A percentile compares a stretch with the other conserved stretches of the same genome.
Conservation (phyloP, 257 asterid genomes). For the Asclepias syriaca region DNA sequence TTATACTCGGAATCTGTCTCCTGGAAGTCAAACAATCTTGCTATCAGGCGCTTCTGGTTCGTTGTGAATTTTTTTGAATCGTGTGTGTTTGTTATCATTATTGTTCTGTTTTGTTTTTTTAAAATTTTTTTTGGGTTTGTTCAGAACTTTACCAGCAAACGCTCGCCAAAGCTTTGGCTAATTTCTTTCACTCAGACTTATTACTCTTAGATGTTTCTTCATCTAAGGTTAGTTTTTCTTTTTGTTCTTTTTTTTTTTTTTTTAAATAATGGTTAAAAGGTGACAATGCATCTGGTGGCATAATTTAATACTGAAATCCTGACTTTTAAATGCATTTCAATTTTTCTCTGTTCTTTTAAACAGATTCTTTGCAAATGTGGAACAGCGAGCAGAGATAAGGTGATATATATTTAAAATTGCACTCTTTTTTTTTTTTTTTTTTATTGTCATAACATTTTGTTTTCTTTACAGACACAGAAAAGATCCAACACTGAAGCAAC, state of each 20-base stretch:
- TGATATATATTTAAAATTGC: conserved; percentile 28
- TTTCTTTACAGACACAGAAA: conserved; percentile 44
- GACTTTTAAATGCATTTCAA: conserved; percentile 14
- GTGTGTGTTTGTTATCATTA: neutral
- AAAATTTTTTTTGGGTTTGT: conserved; percentile 16
- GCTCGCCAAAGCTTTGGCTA: conserved; percentile 82
- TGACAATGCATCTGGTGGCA: too few species aligned
- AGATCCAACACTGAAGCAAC: conserved; percentile 79
- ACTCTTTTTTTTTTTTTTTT: neutral
- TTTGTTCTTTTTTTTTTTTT: too few species aligned
- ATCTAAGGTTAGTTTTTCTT: conserved; percentile 43
- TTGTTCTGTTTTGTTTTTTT: neutral
- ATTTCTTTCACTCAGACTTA: conserved; percentile 63
- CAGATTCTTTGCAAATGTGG: conserved; percentile 88
- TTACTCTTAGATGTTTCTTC: conserved; percentile 66
- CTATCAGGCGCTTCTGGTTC: conserved; percentile 83
- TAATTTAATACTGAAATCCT: neutral
- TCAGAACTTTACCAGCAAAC: conserved; percentile 70
- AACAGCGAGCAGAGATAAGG: conserved; percentile 38
- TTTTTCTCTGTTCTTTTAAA: conserved; percentile 17
- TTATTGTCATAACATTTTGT: conserved; percentile 14
- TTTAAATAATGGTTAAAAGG: neutral
- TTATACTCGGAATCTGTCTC: conserved; percentile 75
- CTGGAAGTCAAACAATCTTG: conserved; percentile 78
- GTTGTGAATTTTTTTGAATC: conserved; percentile 9